Conservation (phyloP, 352 stramenopile genomes). For the Globisporangium mamillatum region DNA sequence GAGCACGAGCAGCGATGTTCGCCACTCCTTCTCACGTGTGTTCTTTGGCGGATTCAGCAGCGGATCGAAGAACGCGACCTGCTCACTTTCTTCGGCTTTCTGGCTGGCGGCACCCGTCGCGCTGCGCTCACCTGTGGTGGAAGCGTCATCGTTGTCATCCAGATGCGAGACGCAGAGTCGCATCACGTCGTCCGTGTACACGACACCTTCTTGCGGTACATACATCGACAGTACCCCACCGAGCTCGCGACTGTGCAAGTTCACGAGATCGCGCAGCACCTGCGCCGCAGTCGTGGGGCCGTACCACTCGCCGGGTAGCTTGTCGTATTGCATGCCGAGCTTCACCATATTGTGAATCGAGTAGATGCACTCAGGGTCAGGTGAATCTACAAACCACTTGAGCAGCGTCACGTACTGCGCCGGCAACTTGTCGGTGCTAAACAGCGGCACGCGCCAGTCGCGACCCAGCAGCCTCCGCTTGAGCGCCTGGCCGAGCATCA, state of each 20-base stretch:
- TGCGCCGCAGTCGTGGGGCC: conserved; percentile 87
- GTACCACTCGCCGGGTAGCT: conserved; percentile 92
- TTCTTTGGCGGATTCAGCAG: conserved; percentile 68
- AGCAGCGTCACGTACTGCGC: conserved; percentile 58
- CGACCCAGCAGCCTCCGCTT: conserved; percentile 70
- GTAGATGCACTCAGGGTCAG: conserved; percentile 65
- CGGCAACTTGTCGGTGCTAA: conserved; percentile 37
- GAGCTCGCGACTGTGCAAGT: conserved; percentile 53
- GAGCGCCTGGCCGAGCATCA: conserved; percentile 91
- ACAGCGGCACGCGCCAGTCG: conserved; percentile 40
- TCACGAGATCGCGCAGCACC: conserved; percentile 87
- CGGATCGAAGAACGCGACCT: conserved; percentile 74
- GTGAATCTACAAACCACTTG: conserved; percentile 84
- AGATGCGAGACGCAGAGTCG: conserved; percentile 70
- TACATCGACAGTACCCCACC: conserved; percentile 61
- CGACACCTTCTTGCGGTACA: conserved; percentile 79
- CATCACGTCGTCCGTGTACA: conserved; percentile 77
- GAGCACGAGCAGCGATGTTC: conserved; percentile 87
- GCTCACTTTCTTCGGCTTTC: background rate
- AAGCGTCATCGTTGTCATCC: conserved; percentile 20
- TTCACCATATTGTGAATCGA: conserved; percentile 92
- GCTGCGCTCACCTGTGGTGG: background rate
- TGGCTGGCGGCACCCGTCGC: background rate
- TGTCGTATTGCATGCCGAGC: conserved; percentile 89
- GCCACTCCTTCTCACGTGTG: conserved; percentile 64